phyloP scores from a whole-genome alignment of 306 rosid genomes.

The Medicago truncatula region MtrunA17r5.0-ANR NC_053043.1:41884501-41885000 shows the following conservation, averaged over 20 bases:
- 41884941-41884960: too few relatives aligned
- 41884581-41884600: too few relatives aligned
- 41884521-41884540: not conserved
- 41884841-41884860: too few relatives aligned
- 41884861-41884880: too few relatives aligned
- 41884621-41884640: constrained; percentile 28
- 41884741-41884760: constrained; percentile 36
- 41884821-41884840: not conserved
- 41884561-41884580: not conserved
- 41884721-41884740: not conserved
- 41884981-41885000: too few relatives aligned
- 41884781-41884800: not conserved
- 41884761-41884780: not conserved
- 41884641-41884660: constrained; percentile 22
- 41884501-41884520: too few relatives aligned
- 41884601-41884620: constrained; percentile 2
- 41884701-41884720: constrained; percentile 6
- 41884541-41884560: not conserved
- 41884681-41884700: not conserved
- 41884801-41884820: not conserved
- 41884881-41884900: too few relatives aligned
- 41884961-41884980: too few relatives aligned
- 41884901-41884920: too few relatives aligned
- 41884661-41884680: too few relatives aligned
- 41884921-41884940: too few relatives aligned